Conservation (phyloP, 2,329 filamentous ascomycete species). For the Scedosporium dehoogii region DNA sequence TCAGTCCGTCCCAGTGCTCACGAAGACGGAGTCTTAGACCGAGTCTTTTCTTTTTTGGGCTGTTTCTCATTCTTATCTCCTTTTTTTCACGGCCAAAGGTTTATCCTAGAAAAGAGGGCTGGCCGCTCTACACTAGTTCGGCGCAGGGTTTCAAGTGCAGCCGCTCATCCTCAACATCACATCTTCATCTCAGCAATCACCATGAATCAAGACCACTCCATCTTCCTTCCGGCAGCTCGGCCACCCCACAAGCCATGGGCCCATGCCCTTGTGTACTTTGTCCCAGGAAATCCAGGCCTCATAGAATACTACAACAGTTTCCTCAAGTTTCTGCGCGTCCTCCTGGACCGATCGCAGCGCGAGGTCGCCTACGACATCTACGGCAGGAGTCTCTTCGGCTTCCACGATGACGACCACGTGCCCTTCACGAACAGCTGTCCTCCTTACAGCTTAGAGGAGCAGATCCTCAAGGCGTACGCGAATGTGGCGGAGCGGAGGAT, state of each 20-base stretch:
- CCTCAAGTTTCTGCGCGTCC: constrained; percentile 43
- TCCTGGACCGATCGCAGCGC: constrained; percentile 35
- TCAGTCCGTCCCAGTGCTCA: too few relatives aligned
- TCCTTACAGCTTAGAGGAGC: constrained; percentile 43
- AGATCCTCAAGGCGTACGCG: constrained; percentile 36
- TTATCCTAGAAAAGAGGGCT: too few relatives aligned
- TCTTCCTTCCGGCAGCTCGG: constrained; percentile 17
- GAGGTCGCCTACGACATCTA: constrained; percentile 40
- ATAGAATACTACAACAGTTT: constrained; percentile 65
- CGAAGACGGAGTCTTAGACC: too few relatives aligned
- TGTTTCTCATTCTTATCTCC: too few relatives aligned
- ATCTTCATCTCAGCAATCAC: not conserved
- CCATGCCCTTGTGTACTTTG: constrained; percentile 54
- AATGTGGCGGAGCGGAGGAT: constrained; percentile 24
- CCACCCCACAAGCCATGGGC: constrained; percentile 10
- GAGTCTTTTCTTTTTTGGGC: too few relatives aligned
- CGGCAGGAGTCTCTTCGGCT: constrained; percentile 49
- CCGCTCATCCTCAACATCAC: not conserved
- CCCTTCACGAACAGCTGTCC: constrained; percentile 28
- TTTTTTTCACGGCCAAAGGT: too few relatives aligned
- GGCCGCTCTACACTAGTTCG: not conserved
- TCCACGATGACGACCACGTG: constrained; percentile 41
- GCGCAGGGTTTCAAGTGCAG: not conserved
- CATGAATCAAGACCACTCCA: not conserved
- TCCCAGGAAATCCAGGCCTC: constrained; percentile 69